Evolutionary conservation across 2,329 filamentous ascomycete genomes (phyloP), one percentile per base, ranked within the genome.

Genomic region (Dactylellina parvicollis): DNA sequence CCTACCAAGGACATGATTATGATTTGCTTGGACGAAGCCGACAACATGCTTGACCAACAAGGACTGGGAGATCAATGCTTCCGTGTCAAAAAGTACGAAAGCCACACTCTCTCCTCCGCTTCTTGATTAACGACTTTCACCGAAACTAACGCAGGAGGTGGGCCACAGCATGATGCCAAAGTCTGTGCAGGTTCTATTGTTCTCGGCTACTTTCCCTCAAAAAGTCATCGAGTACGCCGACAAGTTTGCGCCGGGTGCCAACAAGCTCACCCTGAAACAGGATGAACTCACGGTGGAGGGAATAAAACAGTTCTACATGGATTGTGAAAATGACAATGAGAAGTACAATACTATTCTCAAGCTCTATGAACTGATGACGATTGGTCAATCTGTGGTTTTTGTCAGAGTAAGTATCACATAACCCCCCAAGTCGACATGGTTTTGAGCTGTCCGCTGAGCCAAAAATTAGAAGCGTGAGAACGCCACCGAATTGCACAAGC

Each of bases 11-110:
- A 88, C 67, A 84, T 99, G 77, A 91, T 88, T 80, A 86, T 96
- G 7, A 86, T 99, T 74, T 94, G 97, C 64, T 86, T 99, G 59
- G 95, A 99, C 79, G 95, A 99, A 83, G 95, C 95, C 66, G 95
- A 99, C 83, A 98, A 97, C 83, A 99, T 99, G 95, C 84, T 99
- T 72, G 95, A 98, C 79, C 90, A 94, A 81, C 92, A 96, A 82
- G 94, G 95, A 56, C 85, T 99, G 62, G 95, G 95, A 57, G 95
- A 98, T 70, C 95, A 99, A 82, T 98, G 94, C 81, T 87, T 92
- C 77, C 89, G 93, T 76, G 92, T 97, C 77, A 96, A 96, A 84
- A 82, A 82, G 92, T 95, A 82, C 78, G 88, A 83, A 7, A 5
- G 28, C 3, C 28, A 26, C 42, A n/a, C 5, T 12, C n/a, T 26